Evolutionary conservation across 1,139 yeast species (phyloP).

Genomic region (Arxiozyma bovina): DNA sequence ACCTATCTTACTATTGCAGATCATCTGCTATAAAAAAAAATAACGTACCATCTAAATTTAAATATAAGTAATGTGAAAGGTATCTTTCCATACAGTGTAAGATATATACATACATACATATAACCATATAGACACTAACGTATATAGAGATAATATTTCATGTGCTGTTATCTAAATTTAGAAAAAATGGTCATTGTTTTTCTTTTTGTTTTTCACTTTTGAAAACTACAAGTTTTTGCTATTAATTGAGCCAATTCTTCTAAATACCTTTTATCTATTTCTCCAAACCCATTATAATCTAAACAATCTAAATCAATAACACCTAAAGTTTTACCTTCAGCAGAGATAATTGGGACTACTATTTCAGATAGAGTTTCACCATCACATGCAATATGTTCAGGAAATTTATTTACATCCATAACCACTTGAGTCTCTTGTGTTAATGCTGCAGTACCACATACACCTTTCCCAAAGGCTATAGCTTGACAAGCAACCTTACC

Average conservation of each 20-base stretch:
- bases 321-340: conserved; percentile 44
- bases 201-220: not conserved
- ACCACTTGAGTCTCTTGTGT: conserved; percentile 59
- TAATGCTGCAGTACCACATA: conserved; percentile 79
- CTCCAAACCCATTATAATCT: conserved; percentile 54
- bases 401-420: conserved; percentile 62
- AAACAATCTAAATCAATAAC: conserved; percentile 85
- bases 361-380: conserved; percentile 90
- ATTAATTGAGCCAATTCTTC: conserved; percentile 51
- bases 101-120: no score
- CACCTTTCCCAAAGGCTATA: conserved; percentile 74
- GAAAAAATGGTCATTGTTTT: not conserved
- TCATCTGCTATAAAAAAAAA: no score
- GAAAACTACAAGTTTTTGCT: conserved; percentile 32
- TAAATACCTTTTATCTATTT: conserved; percentile 48
- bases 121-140: no score
- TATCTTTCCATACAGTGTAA: no score
- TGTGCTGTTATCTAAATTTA: not conserved
- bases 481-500: conserved; percentile 94
- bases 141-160: no score
- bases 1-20: not conserved
- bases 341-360: conserved; percentile 67
- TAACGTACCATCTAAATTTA: no score
- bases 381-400: conserved; percentile 96
- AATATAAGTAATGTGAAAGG: no score